These are phyloP conservation scores for Casuarina cunninghamiana DNA, from an alignment of 306 rosid genomes.

Conservation along the genomic window DNA sequence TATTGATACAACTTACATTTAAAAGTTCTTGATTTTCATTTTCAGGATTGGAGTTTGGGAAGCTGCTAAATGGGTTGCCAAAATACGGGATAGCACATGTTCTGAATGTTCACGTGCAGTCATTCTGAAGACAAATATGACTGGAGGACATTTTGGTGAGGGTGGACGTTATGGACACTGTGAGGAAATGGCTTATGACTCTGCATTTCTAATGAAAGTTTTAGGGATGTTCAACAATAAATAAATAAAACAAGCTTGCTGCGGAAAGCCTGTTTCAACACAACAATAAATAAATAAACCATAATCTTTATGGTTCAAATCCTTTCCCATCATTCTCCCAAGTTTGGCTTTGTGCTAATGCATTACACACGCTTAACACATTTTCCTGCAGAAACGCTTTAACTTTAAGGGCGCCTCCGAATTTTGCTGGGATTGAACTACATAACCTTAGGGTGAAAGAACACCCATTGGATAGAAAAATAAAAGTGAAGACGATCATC, in stretches of 20 bases:
- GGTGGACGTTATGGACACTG: slow-evolving; percentile 75
- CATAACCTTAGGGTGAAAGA: too few species aligned
- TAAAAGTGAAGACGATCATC: too few species aligned
- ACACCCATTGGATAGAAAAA: too few species aligned
- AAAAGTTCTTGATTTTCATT: slow-evolving; percentile 27
- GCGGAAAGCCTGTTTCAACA: slow-evolving; percentile 4
- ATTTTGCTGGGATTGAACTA: too few species aligned
- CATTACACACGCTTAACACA: too few species aligned
- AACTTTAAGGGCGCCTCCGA: too few species aligned
- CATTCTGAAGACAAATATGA: slow-evolving; percentile 79
- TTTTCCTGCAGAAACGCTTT: too few species aligned
- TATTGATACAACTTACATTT: slow-evolving; percentile 14
- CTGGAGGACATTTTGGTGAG: slow-evolving; percentile 92
- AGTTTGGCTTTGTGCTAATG: too few species aligned
- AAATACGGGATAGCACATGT: slow-evolving; percentile 67
- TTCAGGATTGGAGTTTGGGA: slow-evolving; percentile 98
- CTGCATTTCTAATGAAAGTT: slow-evolving; percentile 79
- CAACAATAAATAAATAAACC: too few species aligned
- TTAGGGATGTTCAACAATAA: slow-evolving; percentile 40
- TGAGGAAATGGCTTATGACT: slow-evolving; percentile 78
- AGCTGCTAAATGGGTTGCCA: slow-evolving; percentile 95
- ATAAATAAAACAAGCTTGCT: slow-evolving; percentile 16
- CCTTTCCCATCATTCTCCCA: not conserved
- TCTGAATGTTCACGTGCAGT: slow-evolving; percentile 56
- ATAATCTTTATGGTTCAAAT: too few species aligned